Base-by-base conservation (phyloP, 129 eudicot species). In the Artemisia annua region DNA sequence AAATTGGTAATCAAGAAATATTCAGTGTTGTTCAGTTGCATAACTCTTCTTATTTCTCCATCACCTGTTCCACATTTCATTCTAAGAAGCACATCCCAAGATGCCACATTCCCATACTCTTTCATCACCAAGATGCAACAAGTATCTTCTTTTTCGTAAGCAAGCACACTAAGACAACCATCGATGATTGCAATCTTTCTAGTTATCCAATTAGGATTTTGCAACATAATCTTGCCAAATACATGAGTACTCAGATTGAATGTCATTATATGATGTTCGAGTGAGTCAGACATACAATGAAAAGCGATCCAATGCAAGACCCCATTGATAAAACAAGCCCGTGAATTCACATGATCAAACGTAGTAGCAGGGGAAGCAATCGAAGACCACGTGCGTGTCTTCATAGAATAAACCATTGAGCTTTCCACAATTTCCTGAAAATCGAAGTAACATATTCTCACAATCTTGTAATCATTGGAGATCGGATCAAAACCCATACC, bases 401-500 rank as follows among this genome's bases (percentile, higher is more conserved):
- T 68, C 39, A 19, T 18, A 18, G 22, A 10, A 3, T 15, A 35
- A 35, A 35, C 44, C 44, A 35, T 30, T 2, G 46, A 12, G 15
- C 39, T 12, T 26, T 22, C 26, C 1, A 6, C 13, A 4, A 3
- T 35, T 35, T 35, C 9, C 44, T 35, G 44, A 35, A 35, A 35
- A 35, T 35, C 8, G 1, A 20, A 0, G 55, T 20, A 48, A 32
- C 5, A 51, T 12, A 49, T 10, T 48, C 28, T 48, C 18, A 51
- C 17, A 62, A 62, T 12, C 67, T 62, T 62, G 48, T 62, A 62
- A 62, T 62, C 67, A 11, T 62, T 44, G 30, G 6, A 12, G 67
- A 28, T 4, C 7, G 20, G 16, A 35, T 62, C 67, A 17, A 17
- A 62, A 62, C 67, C 67, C 10, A 62, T 4, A 28, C 18, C 67